A percentile compares a stretch with the other conserved stretches of the same genome.
Conservation (phyloP, 768 basidiomycete genomes). For the Hygrophoropsis aurantiaca region DNA sequence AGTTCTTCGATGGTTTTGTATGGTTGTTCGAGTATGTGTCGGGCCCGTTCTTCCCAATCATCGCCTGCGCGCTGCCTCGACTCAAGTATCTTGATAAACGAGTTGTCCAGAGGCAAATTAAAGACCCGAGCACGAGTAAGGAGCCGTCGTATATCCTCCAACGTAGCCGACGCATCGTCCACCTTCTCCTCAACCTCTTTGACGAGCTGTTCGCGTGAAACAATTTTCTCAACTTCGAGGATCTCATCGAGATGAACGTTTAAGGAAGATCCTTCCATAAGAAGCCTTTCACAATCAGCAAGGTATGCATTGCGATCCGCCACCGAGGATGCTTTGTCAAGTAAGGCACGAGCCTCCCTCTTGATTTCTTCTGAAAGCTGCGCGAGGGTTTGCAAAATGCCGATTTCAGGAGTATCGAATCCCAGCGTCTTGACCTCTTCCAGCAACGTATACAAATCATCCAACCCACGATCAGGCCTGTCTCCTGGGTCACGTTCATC, state of each 20-base stretch:
- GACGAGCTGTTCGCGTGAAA: conserved; percentile 75
- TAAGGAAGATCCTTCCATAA: conserved; percentile 69
- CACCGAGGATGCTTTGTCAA: conserved; percentile 41
- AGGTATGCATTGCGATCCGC: conserved; percentile 57
- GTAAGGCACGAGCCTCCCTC: conserved; percentile 50
- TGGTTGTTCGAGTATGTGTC: conserved; percentile 62
- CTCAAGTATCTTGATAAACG: conserved; percentile 62
- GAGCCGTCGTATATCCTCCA: conserved; percentile 76
- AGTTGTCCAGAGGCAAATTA: conserved; percentile 63
- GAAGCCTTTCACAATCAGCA: conserved; percentile 68
- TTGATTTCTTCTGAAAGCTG: conserved; percentile 66
- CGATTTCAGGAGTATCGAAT: conserved; percentile 82
- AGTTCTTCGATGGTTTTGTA: conserved; percentile 77
- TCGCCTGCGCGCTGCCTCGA: conserved; percentile 65
- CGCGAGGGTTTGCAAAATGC: conserved; percentile 50
- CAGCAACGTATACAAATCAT: conserved; percentile 69
- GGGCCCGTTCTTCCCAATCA: conserved; percentile 76
- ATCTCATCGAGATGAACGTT: conserved; percentile 87
- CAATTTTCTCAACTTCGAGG: conserved; percentile 73
- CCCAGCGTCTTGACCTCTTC: conserved; percentile 74
- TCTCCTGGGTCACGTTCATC: conserved; percentile 57
- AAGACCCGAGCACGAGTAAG: conserved; percentile 70
- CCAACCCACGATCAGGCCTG: conserved; percentile 67
- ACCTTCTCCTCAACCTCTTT: conserved; percentile 73
- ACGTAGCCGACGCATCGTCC: conserved; percentile 62